phyloP scores from a whole-genome alignment of 192 early-diverging fungal genomes.

The Oehlia diaphana region DNA sequence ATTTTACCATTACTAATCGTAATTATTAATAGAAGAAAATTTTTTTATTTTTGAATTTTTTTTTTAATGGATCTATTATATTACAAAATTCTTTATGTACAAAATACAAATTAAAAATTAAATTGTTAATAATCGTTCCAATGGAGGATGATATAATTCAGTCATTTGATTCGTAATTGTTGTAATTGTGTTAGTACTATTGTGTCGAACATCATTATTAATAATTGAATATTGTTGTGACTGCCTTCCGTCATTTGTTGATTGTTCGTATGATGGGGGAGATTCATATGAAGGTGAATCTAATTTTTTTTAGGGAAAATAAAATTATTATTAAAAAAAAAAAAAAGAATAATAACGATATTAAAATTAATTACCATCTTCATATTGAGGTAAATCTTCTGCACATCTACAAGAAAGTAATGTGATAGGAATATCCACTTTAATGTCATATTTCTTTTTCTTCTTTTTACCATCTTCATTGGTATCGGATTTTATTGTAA shows the following conservation, averaged over 20 bases:
- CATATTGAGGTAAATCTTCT: constrained; percentile 7
- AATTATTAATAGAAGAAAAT: no score
- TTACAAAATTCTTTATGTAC: no score
- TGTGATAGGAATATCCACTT: neutral
- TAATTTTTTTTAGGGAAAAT: neutral
- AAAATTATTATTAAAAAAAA: neutral
- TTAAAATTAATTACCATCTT: neutral
- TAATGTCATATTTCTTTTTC: neutral
- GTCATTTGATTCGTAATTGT: no score
- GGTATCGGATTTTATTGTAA: neutral
- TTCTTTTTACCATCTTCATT: neutral
- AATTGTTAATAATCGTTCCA: no score
- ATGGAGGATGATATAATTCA: no score
- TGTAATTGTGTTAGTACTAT: no score
- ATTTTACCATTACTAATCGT: no score
- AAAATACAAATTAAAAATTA: no score
- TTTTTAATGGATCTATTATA: no score
- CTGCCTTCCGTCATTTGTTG: neutral
- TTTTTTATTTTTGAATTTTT: no score
- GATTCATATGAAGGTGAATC: neutral
- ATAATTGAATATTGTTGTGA: neutral
- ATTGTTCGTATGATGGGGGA: neutral
- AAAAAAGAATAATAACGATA: neutral
- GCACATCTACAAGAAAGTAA: constrained; percentile 21
- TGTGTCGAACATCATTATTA: no score